Conservation (phyloP, 129 eudicot species). For the Smallanthus sonchifolius region DNA sequence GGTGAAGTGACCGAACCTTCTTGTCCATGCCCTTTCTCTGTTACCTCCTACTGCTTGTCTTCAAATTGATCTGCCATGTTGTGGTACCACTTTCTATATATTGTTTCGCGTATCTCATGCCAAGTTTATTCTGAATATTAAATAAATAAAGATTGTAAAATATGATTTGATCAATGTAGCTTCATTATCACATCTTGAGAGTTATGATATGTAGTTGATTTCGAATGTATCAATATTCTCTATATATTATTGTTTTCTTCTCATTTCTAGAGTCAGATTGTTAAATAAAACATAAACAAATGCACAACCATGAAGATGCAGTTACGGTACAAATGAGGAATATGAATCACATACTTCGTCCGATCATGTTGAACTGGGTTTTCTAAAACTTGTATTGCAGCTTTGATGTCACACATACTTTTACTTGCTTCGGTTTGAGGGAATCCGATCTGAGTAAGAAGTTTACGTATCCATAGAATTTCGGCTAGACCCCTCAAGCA, state of each 20-base stretch:
- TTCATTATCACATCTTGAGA: neutral
- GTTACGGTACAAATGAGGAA: too few species aligned
- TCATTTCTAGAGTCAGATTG: too few species aligned
- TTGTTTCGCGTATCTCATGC: neutral
- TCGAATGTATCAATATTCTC: neutral
- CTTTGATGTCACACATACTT: too few species aligned
- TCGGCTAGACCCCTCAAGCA: too few species aligned
- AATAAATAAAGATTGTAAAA: neutral
- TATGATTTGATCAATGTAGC: neutral
- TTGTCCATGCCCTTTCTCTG: slow-evolving; percentile 22
- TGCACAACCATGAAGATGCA: too few species aligned
- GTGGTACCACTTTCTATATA: slow-evolving; percentile 1
- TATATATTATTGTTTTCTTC: neutral
- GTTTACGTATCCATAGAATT: too few species aligned
- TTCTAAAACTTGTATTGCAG: too few species aligned
- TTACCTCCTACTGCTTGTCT: neutral
- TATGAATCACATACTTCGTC: too few species aligned
- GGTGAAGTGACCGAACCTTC: slow-evolving; percentile 38
- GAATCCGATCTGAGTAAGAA: too few species aligned
- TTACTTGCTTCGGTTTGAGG: too few species aligned
- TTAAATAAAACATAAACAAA: too few species aligned
- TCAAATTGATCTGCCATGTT: neutral
- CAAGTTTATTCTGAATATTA: neutral
- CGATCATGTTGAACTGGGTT: too few species aligned
- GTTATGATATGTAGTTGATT: neutral